Base-by-base conservation (phyloP, 768 basidiomycete genomes). In the Gymnopilus dilepis region DNA sequence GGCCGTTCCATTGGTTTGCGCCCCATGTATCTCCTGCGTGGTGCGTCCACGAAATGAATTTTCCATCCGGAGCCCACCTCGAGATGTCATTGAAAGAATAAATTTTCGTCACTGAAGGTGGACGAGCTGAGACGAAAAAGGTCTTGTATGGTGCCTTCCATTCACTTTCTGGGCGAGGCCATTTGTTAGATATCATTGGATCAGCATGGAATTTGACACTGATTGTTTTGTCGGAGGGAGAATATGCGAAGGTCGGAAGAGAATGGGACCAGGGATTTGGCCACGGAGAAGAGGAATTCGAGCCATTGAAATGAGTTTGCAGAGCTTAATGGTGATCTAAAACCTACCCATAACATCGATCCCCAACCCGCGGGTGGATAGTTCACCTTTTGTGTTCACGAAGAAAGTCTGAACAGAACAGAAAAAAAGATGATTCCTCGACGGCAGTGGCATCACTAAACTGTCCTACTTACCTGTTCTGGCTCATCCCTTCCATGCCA, bases 201-300 rank as follows among this genome's bases (percentile, higher is more conserved):
- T 51, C 50, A 31, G 22, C 22, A 51, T 51, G 17, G 30, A 34
- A 34, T 51, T 33, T 51, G 30, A 51, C 33, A 17, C 30, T 33
- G 33, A 51, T 51, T 7, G 19, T 51, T 51, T 34, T 51, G 30
- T 50, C 22, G 11, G 22, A 2, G 11, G 34, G 12, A 2, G 48
- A 52, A 24, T 42, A 59, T 9, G 50, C 19, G 40, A 59, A 59
- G 2, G 58, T 51, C 12, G 58, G 58, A 11, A 59, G 22, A 6
- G 37, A 38, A 52, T 59, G 58, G 8, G 58, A 59, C 58, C 58
- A 59, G 8, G 58, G 58, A 17, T 59, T 59, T 2, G 58, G 58
- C 48, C 58, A 52, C 2, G 58, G 58, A 11, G 31, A 2, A 12
- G 58, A 40, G 0, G 58, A 59, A 19, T 19, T 34, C 22, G 30